Conservation (phyloP, 2,329 filamentous ascomycete species). For the Pyricularia sp. region DNA sequence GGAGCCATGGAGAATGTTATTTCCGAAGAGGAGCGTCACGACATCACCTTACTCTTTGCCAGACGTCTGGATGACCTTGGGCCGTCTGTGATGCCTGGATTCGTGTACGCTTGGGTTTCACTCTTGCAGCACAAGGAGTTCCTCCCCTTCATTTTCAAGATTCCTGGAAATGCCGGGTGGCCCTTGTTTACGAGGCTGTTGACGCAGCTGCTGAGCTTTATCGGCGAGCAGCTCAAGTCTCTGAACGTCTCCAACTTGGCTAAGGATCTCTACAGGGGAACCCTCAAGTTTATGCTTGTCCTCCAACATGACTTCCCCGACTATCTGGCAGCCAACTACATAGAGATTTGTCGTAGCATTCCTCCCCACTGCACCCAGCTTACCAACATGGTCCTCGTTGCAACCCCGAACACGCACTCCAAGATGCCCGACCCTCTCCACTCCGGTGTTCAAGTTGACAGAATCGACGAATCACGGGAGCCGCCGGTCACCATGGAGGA, state of each 20-base stretch:
- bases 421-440: constrained; percentile 69
- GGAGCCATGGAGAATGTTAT: constrained; percentile 19
- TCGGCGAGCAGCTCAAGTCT: constrained; percentile 72
- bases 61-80: constrained; percentile 63
- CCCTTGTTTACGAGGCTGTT: constrained; percentile 64
- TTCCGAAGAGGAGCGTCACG: constrained; percentile 42
- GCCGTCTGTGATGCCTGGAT: constrained; percentile 69
- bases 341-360: constrained; percentile 70
- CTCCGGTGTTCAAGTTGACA: constrained; percentile 65
- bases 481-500: constrained; percentile 58
- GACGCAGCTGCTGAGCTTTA: constrained; percentile 60
- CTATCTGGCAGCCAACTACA: constrained; percentile 81
- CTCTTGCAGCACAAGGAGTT: constrained; percentile 80
- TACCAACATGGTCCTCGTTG: constrained; percentile 78
- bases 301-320: constrained; percentile 93
- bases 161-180: constrained; percentile 66
- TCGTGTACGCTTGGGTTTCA: constrained; percentile 76
- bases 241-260: constrained; percentile 58
- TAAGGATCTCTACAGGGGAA: constrained; percentile 77
- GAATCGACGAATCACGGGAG: constrained; percentile 63
- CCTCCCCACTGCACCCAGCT: constrained; percentile 79
- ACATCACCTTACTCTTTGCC: constrained; percentile 64
- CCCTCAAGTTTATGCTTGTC: constrained; percentile 72
- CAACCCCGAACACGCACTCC: constrained; percentile 56
- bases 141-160: constrained; percentile 65